Base-by-base conservation (phyloP, 1,139 yeast species). In the Pichia sp. region DNA sequence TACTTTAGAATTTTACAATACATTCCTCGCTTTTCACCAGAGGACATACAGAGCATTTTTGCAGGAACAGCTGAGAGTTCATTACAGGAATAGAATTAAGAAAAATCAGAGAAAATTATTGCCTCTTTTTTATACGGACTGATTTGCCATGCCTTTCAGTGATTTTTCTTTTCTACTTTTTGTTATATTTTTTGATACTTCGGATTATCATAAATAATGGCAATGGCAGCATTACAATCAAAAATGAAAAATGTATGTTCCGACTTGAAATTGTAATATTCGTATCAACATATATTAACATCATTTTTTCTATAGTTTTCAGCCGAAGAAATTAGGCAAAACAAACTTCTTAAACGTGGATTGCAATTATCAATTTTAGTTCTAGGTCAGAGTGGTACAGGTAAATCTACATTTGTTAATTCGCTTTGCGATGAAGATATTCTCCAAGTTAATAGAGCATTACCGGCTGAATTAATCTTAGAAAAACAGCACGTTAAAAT, bases 381-480 rank as follows among this genome's bases (percentile, higher is more conserved):
- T 44, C 68, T 80, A 51, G 88, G 87, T 18, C 80, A 77, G 58
- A 70, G 77, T 53, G 85, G 85, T 11, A 66, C 73, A 18, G 87
- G 87, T 2, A 74, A 84, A 57, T 73, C 82, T 18, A 80, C 85
- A 1, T 79, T 82, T 56, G 71, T 81, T 56, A 79, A 79, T 61
- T 76, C 83, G 22, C 67, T 82, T 44, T 80, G 85, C 61, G 82
- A 68, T 42, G 57, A 59, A 40, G 58, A 59, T 40, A 53, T 62
- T 15, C 45, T 62, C 43, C 50, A 60, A 15, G 52, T 58, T 4
- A 57, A 56, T 39, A 54, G 59, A 36, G 48, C 58, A 6, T 53
- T 58, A 5, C 63, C 60, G 0, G 54, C 56, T 3, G 59, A 57
- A 20, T 36, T 61, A 30, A 24, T 53, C 5, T 53, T 63, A 36